A percentile compares a stretch with the other conserved stretches of the same genome.
Evolutionary conservation across 257 asterid species (phyloP).

Genomic region (Solanum stenotomum): DNA sequence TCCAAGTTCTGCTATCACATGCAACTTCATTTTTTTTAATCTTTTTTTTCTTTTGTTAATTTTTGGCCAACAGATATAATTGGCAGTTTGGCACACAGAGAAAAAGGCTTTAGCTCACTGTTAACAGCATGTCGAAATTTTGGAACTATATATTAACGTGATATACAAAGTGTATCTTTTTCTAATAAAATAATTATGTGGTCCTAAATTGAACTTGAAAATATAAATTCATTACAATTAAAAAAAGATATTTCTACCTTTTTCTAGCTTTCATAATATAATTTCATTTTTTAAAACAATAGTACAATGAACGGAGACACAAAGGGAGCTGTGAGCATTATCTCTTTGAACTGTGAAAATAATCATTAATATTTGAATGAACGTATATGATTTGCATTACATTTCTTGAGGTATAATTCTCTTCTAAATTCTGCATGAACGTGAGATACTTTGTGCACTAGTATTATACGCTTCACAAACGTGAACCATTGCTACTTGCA

Average conservation of each 20-base stretch:
- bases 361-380: neutral
- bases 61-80: neutral
- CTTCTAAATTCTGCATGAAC: accelerated
- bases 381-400: neutral
- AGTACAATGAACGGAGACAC: neutral
- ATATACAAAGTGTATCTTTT: neutral
- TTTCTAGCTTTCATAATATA: neutral
- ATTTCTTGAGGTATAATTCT: neutral
- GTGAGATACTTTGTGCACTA: neutral
- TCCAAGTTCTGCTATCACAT: neutral
- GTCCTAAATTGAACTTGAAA: neutral
- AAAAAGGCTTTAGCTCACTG: neutral
- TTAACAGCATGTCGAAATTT: neutral
- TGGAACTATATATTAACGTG: neutral
- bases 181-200: neutral
- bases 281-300: neutral
- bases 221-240: neutral
- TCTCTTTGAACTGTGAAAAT: neutral
- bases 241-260: neutral
- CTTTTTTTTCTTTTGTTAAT: neutral
- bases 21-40: neutral
- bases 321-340: neutral
- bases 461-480: no score
- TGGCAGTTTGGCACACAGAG: neutral
- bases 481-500: neutral